These are phyloP conservation scores for Sungouiella thailandica DNA, from an alignment of 805 yeast genomes.

Conservation along the genomic window DNA sequence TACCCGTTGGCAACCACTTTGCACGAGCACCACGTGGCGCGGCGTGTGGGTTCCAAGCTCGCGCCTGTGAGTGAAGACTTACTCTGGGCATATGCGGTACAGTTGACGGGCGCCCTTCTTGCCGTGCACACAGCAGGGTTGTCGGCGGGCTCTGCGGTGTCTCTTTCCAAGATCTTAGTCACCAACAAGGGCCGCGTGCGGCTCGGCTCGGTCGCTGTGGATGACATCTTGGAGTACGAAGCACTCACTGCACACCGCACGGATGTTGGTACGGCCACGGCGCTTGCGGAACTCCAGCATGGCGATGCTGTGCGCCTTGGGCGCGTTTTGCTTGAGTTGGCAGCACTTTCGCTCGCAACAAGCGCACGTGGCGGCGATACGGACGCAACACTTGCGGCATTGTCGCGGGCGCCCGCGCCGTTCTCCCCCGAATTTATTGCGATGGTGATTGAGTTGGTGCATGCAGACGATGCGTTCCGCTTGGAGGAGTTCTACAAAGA, in stretches of 20 bases:
- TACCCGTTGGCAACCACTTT: slow-evolving; percentile 74
- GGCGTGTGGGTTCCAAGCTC: slow-evolving; percentile 34
- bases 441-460: slow-evolving; percentile 19
- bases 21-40: slow-evolving; percentile 58
- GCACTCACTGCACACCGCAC: slow-evolving; percentile 20
- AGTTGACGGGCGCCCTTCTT: slow-evolving; percentile 65
- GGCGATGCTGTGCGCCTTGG: slow-evolving; percentile 62
- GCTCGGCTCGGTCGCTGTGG: slow-evolving; percentile 64
- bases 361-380: slow-evolving; percentile 14
- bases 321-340: slow-evolving; percentile 50
- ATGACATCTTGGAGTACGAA: slow-evolving; percentile 55
- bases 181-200: slow-evolving; percentile 70
- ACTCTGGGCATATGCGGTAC: slow-evolving; percentile 74
- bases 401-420: slow-evolving; percentile 10
- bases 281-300: slow-evolving; percentile 34
- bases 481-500: slow-evolving; percentile 19
- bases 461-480: slow-evolving; percentile 15
- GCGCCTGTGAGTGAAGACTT: slow-evolving; percentile 57
- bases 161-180: slow-evolving; percentile 65
- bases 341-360: slow-evolving; percentile 33
- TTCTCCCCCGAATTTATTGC: slow-evolving; percentile 43
- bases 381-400: slow-evolving; percentile 9
- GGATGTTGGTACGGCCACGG: slow-evolving; percentile 10
- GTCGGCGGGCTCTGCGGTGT: slow-evolving; percentile 54
- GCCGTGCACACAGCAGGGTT: slow-evolving; percentile 62